Conservation (phyloP, 257 asterid species). For the Solanum infundibuliforme region DNA sequence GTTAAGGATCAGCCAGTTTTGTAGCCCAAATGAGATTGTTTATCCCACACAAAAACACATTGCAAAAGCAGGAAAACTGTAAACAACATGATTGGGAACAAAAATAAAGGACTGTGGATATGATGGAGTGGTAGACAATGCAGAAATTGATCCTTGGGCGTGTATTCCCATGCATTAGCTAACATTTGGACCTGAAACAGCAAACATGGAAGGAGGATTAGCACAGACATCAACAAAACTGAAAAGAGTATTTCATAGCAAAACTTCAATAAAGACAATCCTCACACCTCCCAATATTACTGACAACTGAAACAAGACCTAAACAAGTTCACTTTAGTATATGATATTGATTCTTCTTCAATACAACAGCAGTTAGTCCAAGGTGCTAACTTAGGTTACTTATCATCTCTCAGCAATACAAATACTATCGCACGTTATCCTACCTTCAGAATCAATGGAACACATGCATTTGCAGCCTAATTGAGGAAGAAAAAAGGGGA, state of each 20-base stretch:
- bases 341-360: not conserved
- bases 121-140: constrained; percentile 16
- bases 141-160: constrained; percentile 7
- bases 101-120: constrained; percentile 1
- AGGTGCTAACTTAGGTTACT: not conserved
- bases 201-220: not conserved
- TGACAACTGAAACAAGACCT: not conserved
- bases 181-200: constrained; percentile 15
- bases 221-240: not conserved
- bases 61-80: not conserved
- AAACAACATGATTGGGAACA: not conserved
- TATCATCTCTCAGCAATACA: not conserved
- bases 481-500: not conserved
- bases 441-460: not conserved
- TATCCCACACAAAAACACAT: not conserved
- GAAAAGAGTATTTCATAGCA: not conserved
- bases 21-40: not conserved
- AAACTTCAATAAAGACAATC: not conserved
- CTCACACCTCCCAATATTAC: not conserved
- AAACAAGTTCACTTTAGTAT: not conserved
- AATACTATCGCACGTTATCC: not conserved
- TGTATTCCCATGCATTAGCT: constrained; percentile 12
- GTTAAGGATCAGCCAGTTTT: constrained; percentile 3
- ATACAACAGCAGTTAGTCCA: not conserved
- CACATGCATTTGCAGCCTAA: not conserved